These are phyloP conservation scores for Colletotrichum magnum DNA, from an alignment of 2,329 filamentous ascomycete genomes.

Conservation along the genomic window DNA sequence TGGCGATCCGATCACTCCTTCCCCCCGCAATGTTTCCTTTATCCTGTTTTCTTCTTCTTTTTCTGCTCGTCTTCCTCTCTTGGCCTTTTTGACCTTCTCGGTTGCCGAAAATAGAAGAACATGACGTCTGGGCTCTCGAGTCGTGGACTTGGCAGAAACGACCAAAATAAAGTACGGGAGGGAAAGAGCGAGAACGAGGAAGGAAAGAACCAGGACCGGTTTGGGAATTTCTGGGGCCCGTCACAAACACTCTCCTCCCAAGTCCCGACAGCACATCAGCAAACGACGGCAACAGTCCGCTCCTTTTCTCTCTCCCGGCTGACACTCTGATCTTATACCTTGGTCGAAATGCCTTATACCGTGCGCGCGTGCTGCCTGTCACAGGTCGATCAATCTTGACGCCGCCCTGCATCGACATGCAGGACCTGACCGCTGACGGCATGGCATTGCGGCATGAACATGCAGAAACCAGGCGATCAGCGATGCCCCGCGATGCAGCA, in stretches of 20 bases:
- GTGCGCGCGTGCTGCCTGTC: not conserved
- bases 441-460: constrained; percentile 22
- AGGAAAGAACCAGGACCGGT: not conserved
- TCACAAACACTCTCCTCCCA: not conserved
- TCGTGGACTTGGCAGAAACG: constrained; percentile 8
- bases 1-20: constrained; percentile 32
- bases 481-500: constrained; percentile 2
- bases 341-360: constrained; percentile 11
- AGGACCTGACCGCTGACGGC: not conserved
- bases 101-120: not conserved
- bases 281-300: not conserved
- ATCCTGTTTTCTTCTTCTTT: constrained; percentile 6
- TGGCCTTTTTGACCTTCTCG: not conserved
- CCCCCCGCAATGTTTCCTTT: constrained; percentile 1
- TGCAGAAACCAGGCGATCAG: constrained; percentile 27
- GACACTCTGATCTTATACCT: constrained; percentile 23
- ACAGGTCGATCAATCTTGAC: constrained; percentile 11
- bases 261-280: not conserved
- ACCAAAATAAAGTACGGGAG: not conserved
- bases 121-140: not conserved
- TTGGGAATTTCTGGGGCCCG: constrained; percentile 15
- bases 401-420: constrained; percentile 5
- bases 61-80: not conserved
- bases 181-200: constrained; percentile 2
- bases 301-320: constrained; percentile 6